phyloP scores from a whole-genome alignment of 768 basidiomycete species.

The Epithele typhae region DNA sequence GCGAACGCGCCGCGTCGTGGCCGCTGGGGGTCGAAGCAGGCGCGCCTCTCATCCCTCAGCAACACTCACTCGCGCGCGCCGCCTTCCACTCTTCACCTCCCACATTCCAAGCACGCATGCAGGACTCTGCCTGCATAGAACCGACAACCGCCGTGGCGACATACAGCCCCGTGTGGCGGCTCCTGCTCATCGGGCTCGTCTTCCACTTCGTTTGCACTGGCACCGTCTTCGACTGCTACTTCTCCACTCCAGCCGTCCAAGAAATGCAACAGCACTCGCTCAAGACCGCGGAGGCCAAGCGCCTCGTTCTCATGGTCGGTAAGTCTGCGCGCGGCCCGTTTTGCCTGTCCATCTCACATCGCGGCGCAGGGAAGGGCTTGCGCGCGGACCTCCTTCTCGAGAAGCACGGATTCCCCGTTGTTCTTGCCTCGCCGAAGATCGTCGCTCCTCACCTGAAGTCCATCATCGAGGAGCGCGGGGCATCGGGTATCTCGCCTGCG shows the following conservation, averaged over 20 bases:
- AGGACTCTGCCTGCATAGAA: background rate
- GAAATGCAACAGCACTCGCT: constrained; percentile 61
- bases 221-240: constrained; percentile 84
- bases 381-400: constrained; percentile 77
- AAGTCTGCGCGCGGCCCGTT: constrained; percentile 18
- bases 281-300: constrained; percentile 50
- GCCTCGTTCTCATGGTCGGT: constrained; percentile 81
- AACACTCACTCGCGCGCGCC: background rate
- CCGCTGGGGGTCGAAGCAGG: no score
- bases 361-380: constrained; percentile 65
- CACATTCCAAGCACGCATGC: background rate
- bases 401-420: constrained; percentile 51
- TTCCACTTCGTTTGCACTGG: constrained; percentile 74
- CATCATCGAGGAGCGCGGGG: constrained; percentile 62
- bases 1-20: background rate
- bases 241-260: constrained; percentile 76
- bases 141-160: background rate
- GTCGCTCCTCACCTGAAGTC: constrained; percentile 74
- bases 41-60: background rate
- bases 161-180: constrained; percentile 20
- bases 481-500: constrained; percentile 83
- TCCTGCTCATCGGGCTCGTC: constrained; percentile 63
- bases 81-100: no score
- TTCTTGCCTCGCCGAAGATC: constrained; percentile 47
- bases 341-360: no score